These are phyloP conservation scores for Albatrellus sp. DNA, from an alignment of 1,284 basidiomycete genomes.

Conservation along the genomic window DNA sequence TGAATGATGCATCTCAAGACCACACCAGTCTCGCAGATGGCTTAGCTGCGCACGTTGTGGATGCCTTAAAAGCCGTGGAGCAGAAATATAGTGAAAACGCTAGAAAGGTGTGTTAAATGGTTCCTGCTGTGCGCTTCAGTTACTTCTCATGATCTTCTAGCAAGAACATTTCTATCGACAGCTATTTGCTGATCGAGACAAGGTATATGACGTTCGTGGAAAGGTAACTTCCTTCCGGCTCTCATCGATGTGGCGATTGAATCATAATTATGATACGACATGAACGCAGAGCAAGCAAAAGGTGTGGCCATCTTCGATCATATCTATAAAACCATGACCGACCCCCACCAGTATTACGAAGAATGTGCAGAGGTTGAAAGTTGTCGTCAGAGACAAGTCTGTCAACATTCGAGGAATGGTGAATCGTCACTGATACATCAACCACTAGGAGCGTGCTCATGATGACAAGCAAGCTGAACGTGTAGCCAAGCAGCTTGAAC, in stretches of 20 bases:
- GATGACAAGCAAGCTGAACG: constrained; percentile 70
- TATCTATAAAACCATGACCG: constrained; percentile 4
- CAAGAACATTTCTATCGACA: constrained; percentile 64
- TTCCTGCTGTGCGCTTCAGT: constrained; percentile 1
- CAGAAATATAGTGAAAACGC: constrained; percentile 51
- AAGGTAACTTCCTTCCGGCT: constrained; percentile 34
- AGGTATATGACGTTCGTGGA: constrained; percentile 47
- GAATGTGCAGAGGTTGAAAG: constrained; percentile 61
- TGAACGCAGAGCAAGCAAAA: constrained; percentile 55
- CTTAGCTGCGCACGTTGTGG: constrained; percentile 46
- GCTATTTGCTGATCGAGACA: constrained; percentile 57
- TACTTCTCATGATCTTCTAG: constrained; percentile 20
- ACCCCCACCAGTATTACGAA: constrained; percentile 51
- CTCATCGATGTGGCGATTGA: no score
- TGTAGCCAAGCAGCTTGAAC: constrained; percentile 58
- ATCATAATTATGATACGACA: neutral
- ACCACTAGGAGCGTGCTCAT: constrained; percentile 41
- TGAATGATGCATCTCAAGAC: constrained; percentile 50
- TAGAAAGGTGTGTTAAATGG: constrained; percentile 38
- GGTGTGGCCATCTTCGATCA: constrained; percentile 22
- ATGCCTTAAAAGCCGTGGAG: constrained; percentile 49
- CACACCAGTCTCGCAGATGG: constrained; percentile 56
- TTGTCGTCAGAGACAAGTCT: constrained; percentile 63
- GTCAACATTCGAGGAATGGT: neutral
- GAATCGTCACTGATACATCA: constrained; percentile 4